Evolutionary conservation across 2,329 filamentous ascomycete species (phyloP), one percentile per base, ranked within the genome.

Genomic region (Pseudogymnoascus sp.): DNA sequence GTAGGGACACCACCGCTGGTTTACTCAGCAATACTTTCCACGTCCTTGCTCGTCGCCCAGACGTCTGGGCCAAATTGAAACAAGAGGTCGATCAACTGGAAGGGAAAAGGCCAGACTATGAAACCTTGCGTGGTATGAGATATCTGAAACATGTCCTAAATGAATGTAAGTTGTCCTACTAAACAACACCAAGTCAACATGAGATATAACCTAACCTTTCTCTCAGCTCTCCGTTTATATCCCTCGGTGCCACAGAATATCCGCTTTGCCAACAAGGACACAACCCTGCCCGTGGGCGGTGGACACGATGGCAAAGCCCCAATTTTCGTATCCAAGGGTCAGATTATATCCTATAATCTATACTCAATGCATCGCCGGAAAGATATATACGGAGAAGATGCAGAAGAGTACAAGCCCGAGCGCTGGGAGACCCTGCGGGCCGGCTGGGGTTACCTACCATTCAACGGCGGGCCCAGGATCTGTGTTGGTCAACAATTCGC

Each of bases 1-100:
- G 83, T 1, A 76, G 83, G 10, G 84, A 87, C 65, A 86, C 83
- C 0, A 86, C 82, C 0, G 82, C 82, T 1, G 76, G 75, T 31
- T 76, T 81, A 2, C 71, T 86, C 1, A 77, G 78, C 10, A 83
- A 79, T 77, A 70, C 77, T 16, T 77, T 82, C 62, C 74, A 75
- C 64, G 71, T 73, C 16, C 69, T 82, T 21, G 72, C 78, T 3
- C 74, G 76, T 26, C 70, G 81, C 64, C 74, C 73, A 2, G 66
- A 67, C 0, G 71, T 79, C 38, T 81, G 76, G 67, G 65, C 70
- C 10, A 79, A 77, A 62, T 72, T 84, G 24, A 76, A 79, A 6
- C 64, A 70, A 13, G 72, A 75, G 38, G 67, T 81, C 6, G 47
- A 56, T 33, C 50, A 35, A 6, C 50, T 56, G 2, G 50, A 56